Percentiles rank a stretch among this genome's conserved stretches.
phyloP scores from a whole-genome alignment of 257 asterid species.

The Solanum dulcamara region DNA sequence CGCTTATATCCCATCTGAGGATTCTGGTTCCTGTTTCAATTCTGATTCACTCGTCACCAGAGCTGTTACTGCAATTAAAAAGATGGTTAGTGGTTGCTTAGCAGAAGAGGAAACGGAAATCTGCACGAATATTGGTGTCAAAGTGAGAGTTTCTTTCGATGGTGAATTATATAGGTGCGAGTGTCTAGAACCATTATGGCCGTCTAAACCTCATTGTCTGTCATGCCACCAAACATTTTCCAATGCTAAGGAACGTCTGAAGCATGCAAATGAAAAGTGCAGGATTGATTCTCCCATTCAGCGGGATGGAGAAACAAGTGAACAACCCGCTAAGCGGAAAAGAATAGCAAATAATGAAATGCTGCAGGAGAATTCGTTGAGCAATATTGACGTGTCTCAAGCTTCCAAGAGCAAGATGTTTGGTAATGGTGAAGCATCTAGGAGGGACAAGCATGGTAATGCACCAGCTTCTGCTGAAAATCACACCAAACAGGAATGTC shows the following conservation, averaged over 20 bases:
- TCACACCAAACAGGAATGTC: conserved; percentile 32
- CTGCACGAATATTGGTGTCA: conserved; percentile 16
- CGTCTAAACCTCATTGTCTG: conserved; percentile 53
- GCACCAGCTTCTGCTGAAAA: conserved; percentile 20
- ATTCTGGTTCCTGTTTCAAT: conserved; percentile 15
- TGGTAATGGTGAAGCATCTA: conserved; percentile 19
- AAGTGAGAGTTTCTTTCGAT: conserved; percentile 11
- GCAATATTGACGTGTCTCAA: conserved; percentile 15
- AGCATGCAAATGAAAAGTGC: conserved; percentile 54
- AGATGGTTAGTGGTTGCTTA: conserved; percentile 33
- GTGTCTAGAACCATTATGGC: conserved; percentile 78
- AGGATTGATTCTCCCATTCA: conserved; percentile 16
- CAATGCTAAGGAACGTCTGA: conserved; percentile 31
- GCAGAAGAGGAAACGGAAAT: conserved; percentile 16
- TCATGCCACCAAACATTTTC: conserved; percentile 69
- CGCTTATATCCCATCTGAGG: conserved; percentile 7
- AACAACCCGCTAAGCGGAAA: conserved; percentile 37
- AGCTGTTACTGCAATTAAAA: conserved; percentile 49
- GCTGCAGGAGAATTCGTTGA: conserved; percentile 25
- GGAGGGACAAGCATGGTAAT: conserved; percentile 26
- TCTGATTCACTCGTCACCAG: conserved; percentile 39
- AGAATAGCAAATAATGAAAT: conserved; percentile 15
- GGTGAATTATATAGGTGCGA: conserved; percentile 53
- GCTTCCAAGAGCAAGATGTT: conserved; percentile 27
- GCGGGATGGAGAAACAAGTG: conserved; percentile 25